These are phyloP conservation scores for Coprinellus micaceus DNA, from an alignment of 768 basidiomycete genomes.

Conservation along the genomic window DNA sequence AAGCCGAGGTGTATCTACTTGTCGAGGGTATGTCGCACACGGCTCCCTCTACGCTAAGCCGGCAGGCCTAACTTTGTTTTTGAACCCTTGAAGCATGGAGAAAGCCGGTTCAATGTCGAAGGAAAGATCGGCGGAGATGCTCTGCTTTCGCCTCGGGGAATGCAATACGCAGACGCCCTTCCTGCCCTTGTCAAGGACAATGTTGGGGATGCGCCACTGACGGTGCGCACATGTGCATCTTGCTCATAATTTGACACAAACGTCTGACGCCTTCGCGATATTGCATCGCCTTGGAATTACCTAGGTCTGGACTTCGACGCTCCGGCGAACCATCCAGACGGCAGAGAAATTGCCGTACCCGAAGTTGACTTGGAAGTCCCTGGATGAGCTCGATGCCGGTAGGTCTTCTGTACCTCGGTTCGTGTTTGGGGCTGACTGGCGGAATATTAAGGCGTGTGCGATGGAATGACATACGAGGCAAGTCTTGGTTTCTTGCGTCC, in stretches of 20 bases:
- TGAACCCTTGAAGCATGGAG: constrained; percentile 81
- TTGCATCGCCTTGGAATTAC: not conserved
- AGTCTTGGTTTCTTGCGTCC: constrained; percentile 4
- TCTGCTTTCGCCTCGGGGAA: constrained; percentile 74
- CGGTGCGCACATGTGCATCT: constrained; percentile 44
- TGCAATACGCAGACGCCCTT: constrained; percentile 80
- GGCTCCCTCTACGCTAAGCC: not conserved
- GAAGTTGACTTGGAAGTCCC: constrained; percentile 96
- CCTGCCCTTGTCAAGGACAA: constrained; percentile 87
- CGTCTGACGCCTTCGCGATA: too few species aligned
- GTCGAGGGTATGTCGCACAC: constrained; percentile 65
- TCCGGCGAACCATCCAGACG: constrained; percentile 90
- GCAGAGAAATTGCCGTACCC: constrained; percentile 76
- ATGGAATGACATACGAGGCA: constrained; percentile 95
- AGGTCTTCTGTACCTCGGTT: constrained; percentile 7
- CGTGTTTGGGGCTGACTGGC: not conserved
- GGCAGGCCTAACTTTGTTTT: constrained; percentile 1
- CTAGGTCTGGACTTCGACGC: constrained; percentile 98
- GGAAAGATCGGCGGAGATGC: constrained; percentile 99
- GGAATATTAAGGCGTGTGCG: constrained; percentile 68
- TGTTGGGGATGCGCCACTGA: constrained; percentile 83
- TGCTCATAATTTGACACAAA: too few species aligned
- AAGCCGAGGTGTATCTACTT: constrained; percentile 96
- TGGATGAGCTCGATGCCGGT: constrained; percentile 96
- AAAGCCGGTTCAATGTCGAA: constrained; percentile 94